Percentiles rank a stretch among this genome's conserved stretches.
phyloP scores from a whole-genome alignment of 345 rosid species.

The Syzygium oleosum region DNA sequence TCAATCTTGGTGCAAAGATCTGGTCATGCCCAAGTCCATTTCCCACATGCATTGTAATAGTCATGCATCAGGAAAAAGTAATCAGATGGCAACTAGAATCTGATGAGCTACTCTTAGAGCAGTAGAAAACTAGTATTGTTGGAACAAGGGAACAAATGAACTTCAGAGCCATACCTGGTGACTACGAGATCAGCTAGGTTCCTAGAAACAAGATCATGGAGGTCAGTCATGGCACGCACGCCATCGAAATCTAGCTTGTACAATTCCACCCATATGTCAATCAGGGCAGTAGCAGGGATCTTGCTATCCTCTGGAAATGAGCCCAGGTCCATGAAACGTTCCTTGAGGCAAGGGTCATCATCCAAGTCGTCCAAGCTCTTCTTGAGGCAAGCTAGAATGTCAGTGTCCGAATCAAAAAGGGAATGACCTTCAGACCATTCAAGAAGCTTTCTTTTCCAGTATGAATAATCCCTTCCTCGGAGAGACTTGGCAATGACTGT shows the following conservation, averaged over 20 bases:
- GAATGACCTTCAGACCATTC: constrained; percentile 16
- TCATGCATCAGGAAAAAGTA: constrained; percentile 2
- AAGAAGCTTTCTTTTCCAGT: constrained; percentile 22
- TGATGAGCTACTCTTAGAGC: neutral
- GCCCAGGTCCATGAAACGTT: constrained; percentile 54
- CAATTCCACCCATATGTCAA: constrained; percentile 50
- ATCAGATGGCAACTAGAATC: neutral
- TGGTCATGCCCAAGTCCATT: neutral
- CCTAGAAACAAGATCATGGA: constrained; percentile 30
- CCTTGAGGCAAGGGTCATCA: constrained; percentile 2
- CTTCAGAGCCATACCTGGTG: constrained; percentile 18
- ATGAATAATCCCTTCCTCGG: constrained; percentile 5
- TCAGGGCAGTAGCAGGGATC: constrained; percentile 34
- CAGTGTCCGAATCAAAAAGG: constrained; percentile 6
- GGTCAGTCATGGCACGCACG: constrained; percentile 13
- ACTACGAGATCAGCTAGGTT: constrained; percentile 23
- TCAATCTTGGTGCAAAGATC: neutral
- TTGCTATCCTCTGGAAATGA: constrained; percentile 48
- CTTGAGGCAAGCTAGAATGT: constrained; percentile 26
- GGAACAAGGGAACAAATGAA: neutral
- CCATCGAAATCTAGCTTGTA: constrained; percentile 13
- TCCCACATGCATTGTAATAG: neutral
- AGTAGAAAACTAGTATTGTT: neutral
- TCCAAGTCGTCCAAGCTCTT: constrained; percentile 37
- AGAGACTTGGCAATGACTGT: constrained; percentile 43